These are phyloP conservation scores for Aphanomyces stellatus DNA, from an alignment of 352 stramenopile species.

Conservation along the genomic window DNA sequence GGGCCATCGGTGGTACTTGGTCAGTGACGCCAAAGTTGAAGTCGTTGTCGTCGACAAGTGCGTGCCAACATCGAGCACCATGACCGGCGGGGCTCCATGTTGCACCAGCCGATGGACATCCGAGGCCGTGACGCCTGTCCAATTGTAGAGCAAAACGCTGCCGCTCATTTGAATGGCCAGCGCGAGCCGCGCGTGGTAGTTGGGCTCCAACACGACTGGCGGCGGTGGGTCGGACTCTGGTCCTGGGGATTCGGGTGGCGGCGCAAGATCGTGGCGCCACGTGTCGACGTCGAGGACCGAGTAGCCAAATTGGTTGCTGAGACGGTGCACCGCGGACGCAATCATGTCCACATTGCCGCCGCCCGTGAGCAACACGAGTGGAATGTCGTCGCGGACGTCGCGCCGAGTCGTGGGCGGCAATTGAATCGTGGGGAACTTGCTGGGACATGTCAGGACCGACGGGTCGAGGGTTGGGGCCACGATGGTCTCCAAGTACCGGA, in stretches of 20 bases:
- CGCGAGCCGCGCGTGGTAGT: neutral
- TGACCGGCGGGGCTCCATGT: neutral
- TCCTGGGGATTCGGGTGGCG: neutral
- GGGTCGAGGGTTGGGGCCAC: neutral
- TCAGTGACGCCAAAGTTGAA: neutral
- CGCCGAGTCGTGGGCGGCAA: neutral
- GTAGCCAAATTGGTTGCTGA: constrained; percentile 13
- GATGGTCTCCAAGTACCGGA: neutral
- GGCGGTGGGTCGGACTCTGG: neutral
- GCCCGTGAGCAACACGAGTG: constrained; percentile 1
- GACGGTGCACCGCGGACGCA: neutral
- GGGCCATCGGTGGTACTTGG: neutral
- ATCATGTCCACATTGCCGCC: neutral
- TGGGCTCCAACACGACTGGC: neutral
- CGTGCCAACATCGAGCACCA: neutral
- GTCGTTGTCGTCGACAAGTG: neutral
- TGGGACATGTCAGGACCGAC: neutral
- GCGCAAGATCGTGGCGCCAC: neutral
- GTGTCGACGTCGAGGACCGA: constrained; percentile 4
- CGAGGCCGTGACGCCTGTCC: neutral
- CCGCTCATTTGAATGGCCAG: neutral
- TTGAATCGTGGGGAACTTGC: neutral
- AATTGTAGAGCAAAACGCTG: neutral
- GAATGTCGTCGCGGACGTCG: neutral
- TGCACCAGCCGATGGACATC: constrained; percentile 9